Percentiles rank a stretch among this genome's conserved stretches.
Conservation (phyloP, 768 basidiomycete species). For the Pulveroboletus sp. region DNA sequence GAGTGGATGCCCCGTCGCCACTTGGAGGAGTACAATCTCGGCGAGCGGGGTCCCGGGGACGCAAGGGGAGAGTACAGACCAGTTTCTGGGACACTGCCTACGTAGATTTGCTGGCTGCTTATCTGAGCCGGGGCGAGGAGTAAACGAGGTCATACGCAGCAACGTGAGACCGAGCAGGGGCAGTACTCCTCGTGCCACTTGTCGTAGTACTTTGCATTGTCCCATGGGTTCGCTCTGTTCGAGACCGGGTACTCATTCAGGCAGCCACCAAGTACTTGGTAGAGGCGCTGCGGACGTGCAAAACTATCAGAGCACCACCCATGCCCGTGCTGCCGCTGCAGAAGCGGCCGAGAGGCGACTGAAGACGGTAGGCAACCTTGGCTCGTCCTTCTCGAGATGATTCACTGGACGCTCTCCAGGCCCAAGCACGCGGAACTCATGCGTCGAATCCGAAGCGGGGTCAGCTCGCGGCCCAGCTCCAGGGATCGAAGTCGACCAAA, state of each 20-base stretch:
- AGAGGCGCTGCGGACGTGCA: constrained; percentile 27
- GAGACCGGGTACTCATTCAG: constrained; percentile 41
- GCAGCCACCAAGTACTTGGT: constrained; percentile 50
- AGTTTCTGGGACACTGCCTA: constrained; percentile 32
- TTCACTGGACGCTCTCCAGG: constrained; percentile 33
- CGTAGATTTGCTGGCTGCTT: constrained; percentile 11
- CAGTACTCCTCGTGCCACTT: too few species aligned
- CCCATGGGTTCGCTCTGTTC: constrained; percentile 58
- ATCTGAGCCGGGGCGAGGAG: constrained; percentile 12
- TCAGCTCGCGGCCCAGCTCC: constrained; percentile 41
- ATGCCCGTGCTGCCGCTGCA: constrained; percentile 56
- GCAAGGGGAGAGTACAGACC: constrained; percentile 45
- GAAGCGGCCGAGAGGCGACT: constrained; percentile 61
- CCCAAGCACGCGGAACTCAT: constrained; percentile 41
- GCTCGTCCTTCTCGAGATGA: constrained; percentile 13
- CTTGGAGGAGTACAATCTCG: constrained; percentile 50
- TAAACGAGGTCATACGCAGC: constrained; percentile 20
- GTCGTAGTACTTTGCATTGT: too few species aligned
- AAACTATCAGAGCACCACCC: constrained; percentile 27
- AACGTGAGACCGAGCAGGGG: too few species aligned
- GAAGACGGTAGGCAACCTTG: constrained; percentile 47
- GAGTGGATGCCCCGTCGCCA: constrained; percentile 48
- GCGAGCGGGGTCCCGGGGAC: constrained; percentile 32
- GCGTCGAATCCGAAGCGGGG: constrained; percentile 46
- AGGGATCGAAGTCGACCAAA: constrained; percentile 37